Evolutionary conservation across 1,139 yeast species (phyloP).

Genomic region (Taiozyma sp.): DNA sequence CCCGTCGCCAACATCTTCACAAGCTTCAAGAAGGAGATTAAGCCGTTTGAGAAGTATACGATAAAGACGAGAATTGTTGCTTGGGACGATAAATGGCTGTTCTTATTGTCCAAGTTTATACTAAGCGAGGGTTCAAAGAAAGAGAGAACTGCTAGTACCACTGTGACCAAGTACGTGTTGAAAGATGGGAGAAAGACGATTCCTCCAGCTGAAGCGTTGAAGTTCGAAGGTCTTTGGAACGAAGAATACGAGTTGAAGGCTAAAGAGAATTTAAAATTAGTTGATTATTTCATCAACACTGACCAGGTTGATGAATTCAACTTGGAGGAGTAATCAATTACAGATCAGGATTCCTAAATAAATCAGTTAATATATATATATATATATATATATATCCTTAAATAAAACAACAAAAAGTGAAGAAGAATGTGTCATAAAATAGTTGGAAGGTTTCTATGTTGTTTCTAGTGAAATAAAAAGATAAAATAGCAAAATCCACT

Average conservation of each 20-base stretch:
- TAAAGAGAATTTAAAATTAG: conserved; percentile 31
- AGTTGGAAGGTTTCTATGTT: too few relatives aligned
- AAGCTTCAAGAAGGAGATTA: conserved; percentile 67
- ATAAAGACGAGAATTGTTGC: conserved; percentile 62
- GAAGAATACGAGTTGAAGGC: conserved; percentile 45
- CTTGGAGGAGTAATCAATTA: background rate
- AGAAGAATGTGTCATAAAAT: too few relatives aligned
- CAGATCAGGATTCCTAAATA: background rate
- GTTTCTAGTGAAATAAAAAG: too few relatives aligned
- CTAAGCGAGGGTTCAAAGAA: conserved; percentile 35
- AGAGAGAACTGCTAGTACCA: conserved; percentile 46
- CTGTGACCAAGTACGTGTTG: conserved; percentile 76
- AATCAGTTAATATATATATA: background rate
- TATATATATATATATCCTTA: too few relatives aligned
- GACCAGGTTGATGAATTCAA: conserved; percentile 26
- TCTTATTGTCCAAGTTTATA: conserved; percentile 60
- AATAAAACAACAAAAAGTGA: too few relatives aligned
- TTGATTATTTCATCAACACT: conserved; percentile 31
- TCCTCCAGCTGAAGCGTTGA: conserved; percentile 54
- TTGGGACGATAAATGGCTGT: conserved; percentile 89
- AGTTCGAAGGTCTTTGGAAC: conserved; percentile 50
- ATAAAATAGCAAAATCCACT: too few relatives aligned
- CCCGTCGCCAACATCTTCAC: conserved; percentile 77
- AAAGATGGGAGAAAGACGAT: conserved; percentile 72
- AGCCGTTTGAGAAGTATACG: conserved; percentile 54